These are phyloP conservation scores for Colletotrichum spinosum DNA, from an alignment of 2,329 filamentous ascomycete species.

Conservation along the genomic window DNA sequence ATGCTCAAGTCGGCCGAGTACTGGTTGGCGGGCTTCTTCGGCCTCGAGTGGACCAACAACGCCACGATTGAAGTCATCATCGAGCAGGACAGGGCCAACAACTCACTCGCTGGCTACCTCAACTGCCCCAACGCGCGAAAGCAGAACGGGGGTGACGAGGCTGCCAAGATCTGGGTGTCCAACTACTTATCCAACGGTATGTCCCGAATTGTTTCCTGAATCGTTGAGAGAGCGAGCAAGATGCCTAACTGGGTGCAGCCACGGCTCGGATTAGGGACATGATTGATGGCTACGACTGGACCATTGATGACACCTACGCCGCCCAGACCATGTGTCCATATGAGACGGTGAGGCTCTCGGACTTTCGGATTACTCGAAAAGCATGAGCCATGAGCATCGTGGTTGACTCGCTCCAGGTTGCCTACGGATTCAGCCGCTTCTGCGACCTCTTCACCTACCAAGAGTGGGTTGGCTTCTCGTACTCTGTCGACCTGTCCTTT, in stretches of 20 bases:
- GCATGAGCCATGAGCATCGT: too few relatives aligned
- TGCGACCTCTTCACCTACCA: constrained; percentile 80
- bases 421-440: constrained; percentile 79
- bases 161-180: constrained; percentile 68
- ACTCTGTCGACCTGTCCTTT: constrained; percentile 76
- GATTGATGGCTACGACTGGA: constrained; percentile 72
- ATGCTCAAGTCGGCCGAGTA: constrained; percentile 84
- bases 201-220: constrained; percentile 35
- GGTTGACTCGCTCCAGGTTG: constrained; percentile 56
- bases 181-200: constrained; percentile 73
- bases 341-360: constrained; percentile 63
- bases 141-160: constrained; percentile 64
- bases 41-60: constrained; percentile 78
- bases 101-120: constrained; percentile 75
- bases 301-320: constrained; percentile 71
- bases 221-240: background rate
- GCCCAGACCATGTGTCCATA: constrained; percentile 81
- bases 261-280: constrained; percentile 68
- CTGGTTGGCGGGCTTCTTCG: constrained; percentile 84
- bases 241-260: constrained; percentile 51
- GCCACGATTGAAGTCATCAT: constrained; percentile 80
- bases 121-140: constrained; percentile 72
- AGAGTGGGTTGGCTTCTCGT: constrained; percentile 80
- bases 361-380: too few relatives aligned
- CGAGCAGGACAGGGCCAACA: constrained; percentile 73